Evolutionary conservation across 2,329 filamentous ascomycete genomes (phyloP).

Genomic region (Amphichorda felina): DNA sequence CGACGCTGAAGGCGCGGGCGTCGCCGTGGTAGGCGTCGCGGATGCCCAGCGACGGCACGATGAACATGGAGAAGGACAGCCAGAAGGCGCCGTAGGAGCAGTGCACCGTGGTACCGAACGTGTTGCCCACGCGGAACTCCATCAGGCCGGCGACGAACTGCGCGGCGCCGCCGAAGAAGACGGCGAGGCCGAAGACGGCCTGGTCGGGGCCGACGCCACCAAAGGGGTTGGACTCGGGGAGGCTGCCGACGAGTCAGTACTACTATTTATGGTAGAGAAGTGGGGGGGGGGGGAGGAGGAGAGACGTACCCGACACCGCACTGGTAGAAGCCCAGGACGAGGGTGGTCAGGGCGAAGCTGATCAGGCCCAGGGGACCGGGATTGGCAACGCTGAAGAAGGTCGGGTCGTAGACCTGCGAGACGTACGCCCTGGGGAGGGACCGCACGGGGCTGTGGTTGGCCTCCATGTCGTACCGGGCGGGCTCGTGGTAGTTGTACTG

Average conservation of each 20-base stretch:
- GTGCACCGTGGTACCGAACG: slow-evolving; percentile 49
- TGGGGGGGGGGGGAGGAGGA: background rate
- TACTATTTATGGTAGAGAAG: background rate
- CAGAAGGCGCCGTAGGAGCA: slow-evolving; percentile 52
- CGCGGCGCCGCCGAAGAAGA: slow-evolving; percentile 51
- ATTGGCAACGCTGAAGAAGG: slow-evolving; percentile 38
- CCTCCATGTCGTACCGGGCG: background rate
- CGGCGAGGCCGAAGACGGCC: slow-evolving; percentile 21
- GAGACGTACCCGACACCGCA: slow-evolving; percentile 31
- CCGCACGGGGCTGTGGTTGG: background rate
- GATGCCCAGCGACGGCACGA: slow-evolving; percentile 39
- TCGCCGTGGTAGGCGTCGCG: slow-evolving; percentile 26
- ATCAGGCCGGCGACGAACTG: slow-evolving; percentile 55
- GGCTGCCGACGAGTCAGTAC: slow-evolving; percentile 9
- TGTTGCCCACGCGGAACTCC: slow-evolving; percentile 43
- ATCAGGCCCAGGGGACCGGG: slow-evolving; percentile 48
- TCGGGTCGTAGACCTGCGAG: slow-evolving; percentile 20
- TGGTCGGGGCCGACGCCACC: slow-evolving; percentile 20
- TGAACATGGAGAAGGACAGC: slow-evolving; percentile 47
- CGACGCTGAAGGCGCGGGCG: slow-evolving; percentile 28
- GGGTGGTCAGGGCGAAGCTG: slow-evolving; percentile 55
- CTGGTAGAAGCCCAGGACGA: slow-evolving; percentile 39
- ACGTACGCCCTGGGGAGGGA: slow-evolving; percentile 13
- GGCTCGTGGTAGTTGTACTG: background rate
- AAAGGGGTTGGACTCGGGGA: slow-evolving; percentile 19